A percentile compares a stretch with the other conserved stretches of the same genome.
Conservation (phyloP, 306 rosid genomes). For the Vachellia collinsii region DNA sequence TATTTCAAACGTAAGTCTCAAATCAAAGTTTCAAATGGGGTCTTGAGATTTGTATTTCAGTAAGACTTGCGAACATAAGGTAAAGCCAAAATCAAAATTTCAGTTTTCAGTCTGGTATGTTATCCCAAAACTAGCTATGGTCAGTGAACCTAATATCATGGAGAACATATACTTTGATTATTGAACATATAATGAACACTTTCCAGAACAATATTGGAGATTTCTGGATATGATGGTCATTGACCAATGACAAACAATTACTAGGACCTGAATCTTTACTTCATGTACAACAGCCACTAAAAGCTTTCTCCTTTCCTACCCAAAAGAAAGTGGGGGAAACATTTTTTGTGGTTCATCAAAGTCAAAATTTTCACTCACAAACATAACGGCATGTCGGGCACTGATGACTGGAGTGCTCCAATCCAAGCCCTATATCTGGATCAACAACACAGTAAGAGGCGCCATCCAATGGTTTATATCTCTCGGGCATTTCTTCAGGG, state of each 20-base stretch:
- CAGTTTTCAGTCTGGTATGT: too few relatives aligned
- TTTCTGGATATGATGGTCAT: neutral
- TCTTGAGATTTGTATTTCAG: too few relatives aligned
- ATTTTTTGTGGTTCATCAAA: too few relatives aligned
- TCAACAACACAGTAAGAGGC: slow-evolving; percentile 18
- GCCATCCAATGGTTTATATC: slow-evolving; percentile 28
- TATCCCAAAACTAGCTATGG: too few relatives aligned
- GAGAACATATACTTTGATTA: neutral
- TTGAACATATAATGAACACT: neutral
- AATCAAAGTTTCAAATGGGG: too few relatives aligned
- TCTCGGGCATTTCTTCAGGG: neutral
- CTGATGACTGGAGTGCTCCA: neutral
- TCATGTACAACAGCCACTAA: neutral
- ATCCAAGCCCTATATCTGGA: slow-evolving; percentile 21
- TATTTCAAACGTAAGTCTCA: neutral
- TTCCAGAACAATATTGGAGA: neutral
- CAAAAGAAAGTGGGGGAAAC: neutral
- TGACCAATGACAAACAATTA: neutral
- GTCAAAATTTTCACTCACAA: neutral
- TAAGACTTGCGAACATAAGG: too few relatives aligned
- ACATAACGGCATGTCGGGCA: slow-evolving; percentile 35
- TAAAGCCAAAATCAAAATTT: too few relatives aligned
- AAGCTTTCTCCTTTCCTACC: neutral
- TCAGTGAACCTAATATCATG: neutral
- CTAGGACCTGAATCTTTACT: neutral